Base-by-base conservation (phyloP, 371 early-diverging fungal species). In the Vittaforma corneae region DNA sequence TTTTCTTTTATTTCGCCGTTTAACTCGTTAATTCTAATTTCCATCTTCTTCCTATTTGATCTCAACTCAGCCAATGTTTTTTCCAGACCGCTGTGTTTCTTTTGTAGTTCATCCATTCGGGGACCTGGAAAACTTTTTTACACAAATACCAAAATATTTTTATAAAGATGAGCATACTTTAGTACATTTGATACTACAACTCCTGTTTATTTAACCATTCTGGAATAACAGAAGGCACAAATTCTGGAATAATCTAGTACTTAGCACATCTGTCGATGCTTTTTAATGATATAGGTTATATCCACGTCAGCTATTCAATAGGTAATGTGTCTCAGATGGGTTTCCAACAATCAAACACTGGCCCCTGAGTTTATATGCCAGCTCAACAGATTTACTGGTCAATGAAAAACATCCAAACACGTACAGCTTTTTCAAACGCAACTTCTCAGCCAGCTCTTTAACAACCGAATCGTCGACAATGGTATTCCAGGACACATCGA, bases 321-420 rank as follows among this genome's bases (percentile, higher is more conserved):
- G 46, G 51, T 38, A 69, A 50, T 47, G 51, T 3, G 70, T 70
- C 57, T 70, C 70, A 38, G 37, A 22, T 18, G 56, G 70, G 58
- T 70, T 62, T 22, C 64, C 70, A n/a, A 70, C 22, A 45, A 64
- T 47, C 34, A 5, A 56, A 22, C 55, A 37, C n/a, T 11, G 29
- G 33, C 58, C 30, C 50, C 51, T 58, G 6, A 47, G 46, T 32
- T 59, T n/a, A 11, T 46, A 70, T 6, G 70, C 34, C 3, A 42
- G 1, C 50, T 60, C 28, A 29, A 30, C 58, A 9, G 30, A 30
- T 28, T 63, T 54, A 30, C 33, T 11, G 0, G 64, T 56, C 42
- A 70, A 38, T 1, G 6, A 32, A 64, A 70, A 70, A 58, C 65
- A 62, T 1, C 70, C 70, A 64, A 70, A 70, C 1, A 70, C 59